Evolutionary conservation across 495 filamentous ascomycete genomes (phyloP).

Genomic region (Penicillium subrubescens): DNA sequence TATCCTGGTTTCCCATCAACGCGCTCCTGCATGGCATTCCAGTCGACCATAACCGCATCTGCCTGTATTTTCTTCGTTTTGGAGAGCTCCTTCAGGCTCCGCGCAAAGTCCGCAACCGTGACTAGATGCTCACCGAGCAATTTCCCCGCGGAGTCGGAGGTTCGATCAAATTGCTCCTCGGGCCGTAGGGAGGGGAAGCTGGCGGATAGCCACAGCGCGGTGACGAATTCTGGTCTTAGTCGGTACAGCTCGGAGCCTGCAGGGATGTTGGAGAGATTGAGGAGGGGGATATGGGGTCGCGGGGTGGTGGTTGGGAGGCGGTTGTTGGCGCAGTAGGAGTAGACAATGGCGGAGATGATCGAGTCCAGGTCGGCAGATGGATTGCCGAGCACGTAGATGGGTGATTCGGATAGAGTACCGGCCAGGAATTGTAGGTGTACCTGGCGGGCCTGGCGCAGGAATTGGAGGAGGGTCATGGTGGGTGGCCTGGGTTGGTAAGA

Average conservation of each 20-base stretch:
- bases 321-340: conserved; percentile 73
- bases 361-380: conserved; percentile 82
- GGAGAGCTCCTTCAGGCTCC: conserved; percentile 17
- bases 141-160: conserved; percentile 29
- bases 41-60: conserved; percentile 74
- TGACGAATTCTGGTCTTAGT: conserved; percentile 76
- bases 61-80: conserved; percentile 27
- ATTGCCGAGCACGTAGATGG: conserved; percentile 51
- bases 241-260: conserved; percentile 59
- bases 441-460: conserved; percentile 41
- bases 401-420: conserved; percentile 31
- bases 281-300: conserved; percentile 74
- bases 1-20: conserved; percentile 32
- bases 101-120: conserved; percentile 44
- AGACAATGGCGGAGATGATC: conserved; percentile 79
- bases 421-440: conserved; percentile 38
- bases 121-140: conserved; percentile 46
- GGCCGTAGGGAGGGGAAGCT: conserved; percentile 27
- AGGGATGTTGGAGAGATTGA: conserved; percentile 66
- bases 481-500: neutral
- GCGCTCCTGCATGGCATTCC: conserved; percentile 72
- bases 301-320: conserved; percentile 43
- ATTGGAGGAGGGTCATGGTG: conserved; percentile 39
- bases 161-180: conserved; percentile 34
- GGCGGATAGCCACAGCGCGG: conserved; percentile 44